These are phyloP conservation scores for Sporothrix schenckii DNA, from an alignment of 2,329 filamentous ascomycete species.

Conservation along the genomic window DNA sequence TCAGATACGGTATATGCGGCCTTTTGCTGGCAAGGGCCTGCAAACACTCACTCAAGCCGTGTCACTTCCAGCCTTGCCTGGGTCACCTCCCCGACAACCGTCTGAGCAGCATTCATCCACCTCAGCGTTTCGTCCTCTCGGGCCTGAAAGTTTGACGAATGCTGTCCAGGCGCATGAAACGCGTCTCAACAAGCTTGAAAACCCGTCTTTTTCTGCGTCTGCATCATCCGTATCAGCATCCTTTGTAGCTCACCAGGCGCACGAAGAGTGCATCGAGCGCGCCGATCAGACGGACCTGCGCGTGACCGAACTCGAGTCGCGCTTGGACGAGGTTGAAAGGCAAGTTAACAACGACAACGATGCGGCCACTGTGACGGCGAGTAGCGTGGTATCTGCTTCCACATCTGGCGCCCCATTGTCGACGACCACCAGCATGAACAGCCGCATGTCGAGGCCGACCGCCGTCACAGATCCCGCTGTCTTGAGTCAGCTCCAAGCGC, in stretches of 20 bases:
- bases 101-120: background rate
- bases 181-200: conserved; percentile 71
- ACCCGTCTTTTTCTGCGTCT: conserved; percentile 61
- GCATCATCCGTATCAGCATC: conserved; percentile 12
- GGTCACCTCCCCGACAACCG: background rate
- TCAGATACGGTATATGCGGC: conserved; percentile 54
- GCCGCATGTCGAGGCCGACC: background rate
- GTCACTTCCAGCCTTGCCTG: conserved; percentile 46
- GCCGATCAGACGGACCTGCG: conserved; percentile 69
- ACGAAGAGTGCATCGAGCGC: conserved; percentile 70
- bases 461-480: conserved; percentile 50
- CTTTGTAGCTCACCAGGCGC: conserved; percentile 47
- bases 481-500: conserved; percentile 49
- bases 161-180: conserved; percentile 64
- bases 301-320: conserved; percentile 68
- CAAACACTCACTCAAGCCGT: conserved; percentile 53
- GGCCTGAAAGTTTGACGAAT: conserved; percentile 50
- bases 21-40: conserved; percentile 60
- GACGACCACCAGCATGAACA: conserved; percentile 19
- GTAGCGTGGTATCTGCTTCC: conserved; percentile 50
- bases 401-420: conserved; percentile 47
- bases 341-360: conserved; percentile 52
- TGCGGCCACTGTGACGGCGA: conserved; percentile 50
- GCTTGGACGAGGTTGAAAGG: conserved; percentile 63
- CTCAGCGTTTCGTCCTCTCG: conserved; percentile 4